Evolutionary conservation across 495 filamentous ascomycete genomes (phyloP).

Genomic region (Trichocladium antarcticum): DNA sequence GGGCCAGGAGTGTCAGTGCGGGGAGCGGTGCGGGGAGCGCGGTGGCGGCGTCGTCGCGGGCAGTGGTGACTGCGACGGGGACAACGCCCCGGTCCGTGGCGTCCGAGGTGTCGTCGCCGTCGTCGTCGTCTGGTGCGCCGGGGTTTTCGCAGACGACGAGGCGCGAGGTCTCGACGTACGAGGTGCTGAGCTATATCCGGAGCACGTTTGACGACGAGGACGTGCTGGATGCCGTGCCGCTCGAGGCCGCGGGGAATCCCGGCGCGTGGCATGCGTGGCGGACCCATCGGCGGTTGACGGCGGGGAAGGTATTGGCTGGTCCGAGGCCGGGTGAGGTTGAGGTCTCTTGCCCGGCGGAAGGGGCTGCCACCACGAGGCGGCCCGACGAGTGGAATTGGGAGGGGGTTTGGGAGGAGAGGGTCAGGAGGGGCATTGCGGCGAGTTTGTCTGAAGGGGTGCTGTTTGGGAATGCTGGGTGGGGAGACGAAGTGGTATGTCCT

Average conservation of each 20-base stretch:
- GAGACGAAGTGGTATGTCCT: conserved; percentile 55
- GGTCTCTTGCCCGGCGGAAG: background rate
- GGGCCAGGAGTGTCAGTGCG: background rate
- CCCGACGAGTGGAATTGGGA: conserved; percentile 93
- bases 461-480: conserved; percentile 51
- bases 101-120: background rate
- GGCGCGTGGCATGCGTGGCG: conserved; percentile 89
- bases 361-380: conserved; percentile 28
- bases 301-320: conserved; percentile 13
- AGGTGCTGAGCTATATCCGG: conserved; percentile 69
- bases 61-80: conserved; percentile 12
- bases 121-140: background rate
- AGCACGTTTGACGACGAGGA: conserved; percentile 65
- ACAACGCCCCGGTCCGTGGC: conserved; percentile 28
- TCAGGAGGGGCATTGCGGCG: conserved; percentile 61
- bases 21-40: conserved; percentile 16
- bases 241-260: conserved; percentile 73
- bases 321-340: background rate
- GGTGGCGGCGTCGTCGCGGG: conserved; percentile 1
- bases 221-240: conserved; percentile 65
- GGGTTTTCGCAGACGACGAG: conserved; percentile 9
- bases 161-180: conserved; percentile 39
- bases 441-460: conserved; percentile 67
- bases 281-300: conserved; percentile 43
- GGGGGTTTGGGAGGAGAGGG: conserved; percentile 81